phyloP scores from a whole-genome alignment of 495 filamentous ascomycete genomes.

The Podospora anserina region DNA sequence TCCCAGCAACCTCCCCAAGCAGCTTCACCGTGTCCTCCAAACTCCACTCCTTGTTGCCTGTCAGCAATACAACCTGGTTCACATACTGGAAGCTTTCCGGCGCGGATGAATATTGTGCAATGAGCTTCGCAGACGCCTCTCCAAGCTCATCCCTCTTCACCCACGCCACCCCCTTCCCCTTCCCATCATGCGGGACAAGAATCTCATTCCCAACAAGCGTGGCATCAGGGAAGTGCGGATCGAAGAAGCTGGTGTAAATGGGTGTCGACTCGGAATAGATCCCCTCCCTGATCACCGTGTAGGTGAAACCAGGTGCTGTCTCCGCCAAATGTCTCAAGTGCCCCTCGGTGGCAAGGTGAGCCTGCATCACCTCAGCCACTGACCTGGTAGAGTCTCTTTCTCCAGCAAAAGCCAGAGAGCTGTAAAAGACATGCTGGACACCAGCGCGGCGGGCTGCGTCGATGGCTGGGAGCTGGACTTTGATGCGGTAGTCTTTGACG shows the following conservation, averaged over 20 bases:
- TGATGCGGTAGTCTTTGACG: conserved; percentile 27
- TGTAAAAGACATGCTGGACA: conserved; percentile 65
- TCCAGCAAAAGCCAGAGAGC: conserved; percentile 58
- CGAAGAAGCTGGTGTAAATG: conserved; percentile 64
- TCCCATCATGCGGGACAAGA: conserved; percentile 49
- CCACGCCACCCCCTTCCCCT: conserved; percentile 50
- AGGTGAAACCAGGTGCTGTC: conserved; percentile 26
- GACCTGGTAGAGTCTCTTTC: conserved; percentile 23
- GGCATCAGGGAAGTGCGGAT: conserved; percentile 30
- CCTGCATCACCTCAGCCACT: conserved; percentile 59
- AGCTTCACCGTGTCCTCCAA: conserved; percentile 42
- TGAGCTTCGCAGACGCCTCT: conserved; percentile 46
- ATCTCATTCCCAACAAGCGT: conserved; percentile 34
- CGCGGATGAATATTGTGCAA: conserved; percentile 29
- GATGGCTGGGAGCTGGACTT: conserved; percentile 45
- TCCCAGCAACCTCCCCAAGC: conserved; percentile 32
- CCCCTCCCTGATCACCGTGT: conserved; percentile 59
- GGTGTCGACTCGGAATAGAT: conserved; percentile 67
- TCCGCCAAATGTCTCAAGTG: conserved; percentile 46
- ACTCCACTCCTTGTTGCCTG: conserved; percentile 39
- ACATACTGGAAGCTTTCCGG: conserved; percentile 29
- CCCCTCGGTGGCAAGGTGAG: conserved; percentile 61
- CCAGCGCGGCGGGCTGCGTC: conserved; percentile 55
- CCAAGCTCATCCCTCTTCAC: conserved; percentile 52
- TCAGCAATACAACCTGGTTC: conserved; percentile 41